Base-by-base conservation (phyloP, 139 green algal genomes). In the Gonium pectorale region DNA sequence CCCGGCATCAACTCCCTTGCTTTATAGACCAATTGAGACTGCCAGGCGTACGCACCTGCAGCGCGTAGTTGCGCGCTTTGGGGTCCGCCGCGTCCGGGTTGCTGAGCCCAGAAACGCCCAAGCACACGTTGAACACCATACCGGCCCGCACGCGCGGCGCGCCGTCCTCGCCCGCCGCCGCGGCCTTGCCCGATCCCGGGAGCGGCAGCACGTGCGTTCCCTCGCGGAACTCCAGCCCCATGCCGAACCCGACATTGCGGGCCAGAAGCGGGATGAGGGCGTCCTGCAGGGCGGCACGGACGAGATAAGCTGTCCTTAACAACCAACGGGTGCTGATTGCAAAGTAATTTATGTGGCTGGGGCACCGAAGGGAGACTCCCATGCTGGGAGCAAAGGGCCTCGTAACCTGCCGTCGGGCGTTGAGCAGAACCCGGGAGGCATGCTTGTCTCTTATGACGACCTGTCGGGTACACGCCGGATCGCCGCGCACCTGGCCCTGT, bases 181-280 rank as follows among this genome's bases (percentile, higher is more conserved):
- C 77, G 0, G 77, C 77, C 44, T 83, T 83, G 29, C 62, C 62
- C 15, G 43, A 66, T 27, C 87, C 87, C 5, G 87, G 82, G 31
- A 62, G 51, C 21, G 86, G 41, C 37, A 85, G 63, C 38, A 81
- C 49, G 63, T 81, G 71, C 5, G 77, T 64, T 40, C 90, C 89
- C 85, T 93, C 90, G 27, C 77, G 66, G 79, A 99, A 92, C 90
- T 99, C 96, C 67, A 98, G 88, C 27, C 98, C 98, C 82, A 99
- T 99, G 83, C 91, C 94, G 46, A 93, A 95, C 49, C 98, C 98
- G 24, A 98, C 84, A 71, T 94, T 98, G 81, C 97, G 98, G 33
- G 88, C 83, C 31, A 99, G 87, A 40, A 91, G 85, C 24, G 92
- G 86, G 15, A 94, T 86, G 59, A 99, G 89, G 41, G 94, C 71